phyloP scores from a whole-genome alignment of 2,329 filamentous ascomycete genomes.

The Orbilia oligospora region DNA sequence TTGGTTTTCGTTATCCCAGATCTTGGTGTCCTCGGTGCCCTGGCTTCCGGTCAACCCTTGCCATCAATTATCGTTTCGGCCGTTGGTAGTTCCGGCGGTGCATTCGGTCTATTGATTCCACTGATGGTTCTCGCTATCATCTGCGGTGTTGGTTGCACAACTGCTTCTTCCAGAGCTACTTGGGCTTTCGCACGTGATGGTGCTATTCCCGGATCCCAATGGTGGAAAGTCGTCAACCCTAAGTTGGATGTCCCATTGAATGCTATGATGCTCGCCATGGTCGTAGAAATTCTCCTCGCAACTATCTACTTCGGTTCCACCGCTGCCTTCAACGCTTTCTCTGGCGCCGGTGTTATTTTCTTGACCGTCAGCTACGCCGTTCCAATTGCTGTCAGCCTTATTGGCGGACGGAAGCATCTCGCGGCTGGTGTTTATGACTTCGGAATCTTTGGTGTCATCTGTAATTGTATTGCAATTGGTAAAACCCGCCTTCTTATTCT shows the following conservation, averaged over 20 bases:
- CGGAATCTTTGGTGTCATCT: conserved; percentile 74
- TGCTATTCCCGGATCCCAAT: conserved; percentile 75
- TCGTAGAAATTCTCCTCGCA: conserved; percentile 75
- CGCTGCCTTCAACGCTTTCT: conserved; percentile 81
- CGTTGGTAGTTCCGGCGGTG: conserved; percentile 74
- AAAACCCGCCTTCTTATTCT: conserved; percentile 65
- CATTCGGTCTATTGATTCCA: conserved; percentile 76
- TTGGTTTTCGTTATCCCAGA: conserved; percentile 79
- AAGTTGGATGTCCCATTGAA: conserved; percentile 77
- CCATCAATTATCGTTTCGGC: conserved; percentile 76
- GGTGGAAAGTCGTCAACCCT: conserved; percentile 75
- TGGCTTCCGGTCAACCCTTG: conserved; percentile 75
- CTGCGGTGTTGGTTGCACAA: conserved; percentile 79
- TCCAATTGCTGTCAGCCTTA: conserved; percentile 76
- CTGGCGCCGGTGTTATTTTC: conserved; percentile 78
- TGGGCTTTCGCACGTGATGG: conserved; percentile 81
- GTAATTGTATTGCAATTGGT: conserved; percentile 78
- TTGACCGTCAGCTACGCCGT: conserved; percentile 78
- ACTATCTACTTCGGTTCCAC: conserved; percentile 79
- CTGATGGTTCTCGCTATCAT: conserved; percentile 77
- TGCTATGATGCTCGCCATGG: conserved; percentile 80
- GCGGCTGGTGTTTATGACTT: conserved; percentile 74
- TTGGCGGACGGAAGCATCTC: conserved; percentile 75
- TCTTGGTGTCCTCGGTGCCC: conserved; percentile 71
- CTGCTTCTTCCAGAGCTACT: conserved; percentile 76